Evolutionary conservation across 495 filamentous ascomycete genomes (phyloP), one percentile per base, ranked within the genome.

Genomic region (Letharia columbiana): DNA sequence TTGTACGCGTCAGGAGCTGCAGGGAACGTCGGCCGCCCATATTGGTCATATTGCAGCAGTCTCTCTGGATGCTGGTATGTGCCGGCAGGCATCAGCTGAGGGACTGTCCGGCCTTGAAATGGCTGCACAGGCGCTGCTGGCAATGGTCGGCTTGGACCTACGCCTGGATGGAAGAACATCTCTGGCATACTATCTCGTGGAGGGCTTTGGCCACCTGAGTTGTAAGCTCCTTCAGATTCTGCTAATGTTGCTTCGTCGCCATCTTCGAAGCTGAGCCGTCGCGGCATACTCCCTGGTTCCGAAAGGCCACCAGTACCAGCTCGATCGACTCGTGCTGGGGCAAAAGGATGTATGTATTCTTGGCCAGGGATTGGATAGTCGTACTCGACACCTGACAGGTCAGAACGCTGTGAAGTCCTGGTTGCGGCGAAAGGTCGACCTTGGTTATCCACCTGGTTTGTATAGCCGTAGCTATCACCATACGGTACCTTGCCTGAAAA

Each of bases 131-230:
- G 91, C 11, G 91, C 84, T n/a, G 91, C 88, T 20, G 92, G 92
- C 50, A 96, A 78, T 12, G 91, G 92, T 44, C 90, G 83, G 57
- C 76, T 82, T 10, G 70, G 66, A 57, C 75, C 80, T 72, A 91
- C 84, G 5, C 89, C 89, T 10, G 92, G 94, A 72, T 96, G 92
- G 74, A 91, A 98, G 73, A 98, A 98, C 74, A 98, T 85, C 69
- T 97, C 95, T 23, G 87, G 89, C 64, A 89, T 88, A 59, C 87
- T 88, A 52, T 89, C 89, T 61, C 84, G 73, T 31, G 80, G 73
- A 42, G 80, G 80, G 61, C 79, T 81, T 59, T 83, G 80, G 50
- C 87, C 69, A 74, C 79, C 77, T 71, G 86, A 75, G 68, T 80
- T 71, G 67, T 80, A 69, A 71, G 83, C 73, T 75, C 78, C 69